Base-by-base conservation (phyloP, 208 protist species). In the Trypanosoma cruzi region DNA sequence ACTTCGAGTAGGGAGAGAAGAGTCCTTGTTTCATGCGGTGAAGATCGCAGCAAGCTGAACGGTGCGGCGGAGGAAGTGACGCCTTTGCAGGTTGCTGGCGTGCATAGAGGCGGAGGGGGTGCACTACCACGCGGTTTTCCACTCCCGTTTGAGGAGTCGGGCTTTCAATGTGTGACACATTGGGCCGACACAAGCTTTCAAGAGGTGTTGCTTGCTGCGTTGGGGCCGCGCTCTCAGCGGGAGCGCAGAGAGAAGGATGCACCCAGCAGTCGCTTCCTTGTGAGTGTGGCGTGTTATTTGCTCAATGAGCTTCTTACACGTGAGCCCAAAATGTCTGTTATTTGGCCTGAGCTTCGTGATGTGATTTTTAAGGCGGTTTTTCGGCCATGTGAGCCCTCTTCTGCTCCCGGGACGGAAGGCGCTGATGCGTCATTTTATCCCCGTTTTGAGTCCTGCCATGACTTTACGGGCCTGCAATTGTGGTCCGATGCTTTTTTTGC, bases 311-410 rank as follows among this genome's bases (percentile, higher is more conserved):
- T 92, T 37, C 76, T 95, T 24, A 80, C 61, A 37, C 73, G 82
- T 37, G 79, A 95, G 24, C 16, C 82, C 1, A 71, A 55, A 18
- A 34, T 90, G 40, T n/a, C 69, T 13, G 64, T 62, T 40, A 53
- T 93, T 29, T 95, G 90, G 87, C 56, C 76, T 3, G 68, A 75
- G 34, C 73, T 95, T 28, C 64, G 78, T 3, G 54, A 75, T 18
- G 78, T 84, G 13, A 84, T 95, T 29, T 90, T 92, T 37, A 85
- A 87, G 56, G 83, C 83, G n/a, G 44, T 93, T 52, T 95, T 92
- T 53, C 86, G 73, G 36, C 80, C 86, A 20, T 28, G 24, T 11
- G 31, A 4, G 14, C 31, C 52, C 44, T 24, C 50, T 6, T 11
- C 36, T 24, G 4, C 61, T 22, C 7, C 50, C 16, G 53, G 56